Percentiles rank a stretch among this genome's conserved stretches.
Conservation (phyloP, 2,329 filamentous ascomycete genomes). For the Monosporascus sp. region DNA sequence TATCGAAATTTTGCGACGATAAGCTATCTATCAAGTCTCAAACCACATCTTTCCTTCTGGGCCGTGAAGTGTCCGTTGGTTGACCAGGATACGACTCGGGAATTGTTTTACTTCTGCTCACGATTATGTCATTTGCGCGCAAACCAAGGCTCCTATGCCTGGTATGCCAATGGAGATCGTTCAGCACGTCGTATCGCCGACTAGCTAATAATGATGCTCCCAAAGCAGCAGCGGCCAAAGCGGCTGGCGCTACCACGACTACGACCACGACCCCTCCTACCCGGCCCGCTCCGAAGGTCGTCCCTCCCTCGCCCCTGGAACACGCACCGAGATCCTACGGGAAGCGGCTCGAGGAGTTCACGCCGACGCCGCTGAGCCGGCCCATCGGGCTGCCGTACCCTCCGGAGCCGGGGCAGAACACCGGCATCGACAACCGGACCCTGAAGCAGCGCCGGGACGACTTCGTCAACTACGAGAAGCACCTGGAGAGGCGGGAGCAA, state of each 20-base stretch:
- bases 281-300: constrained; percentile 10
- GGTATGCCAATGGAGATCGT: constrained; percentile 47
- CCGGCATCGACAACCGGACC: constrained; percentile 65
- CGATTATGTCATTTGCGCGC: constrained; percentile 16
- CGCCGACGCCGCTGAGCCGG: constrained; percentile 55
- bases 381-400: constrained; percentile 79
- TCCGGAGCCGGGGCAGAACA: constrained; percentile 75
- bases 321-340: constrained; percentile 58
- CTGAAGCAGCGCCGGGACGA: constrained; percentile 68
- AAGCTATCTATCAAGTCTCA: too few relatives aligned
- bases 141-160: constrained; percentile 38
- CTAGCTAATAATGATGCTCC: constrained; percentile 23
- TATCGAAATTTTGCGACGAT: too few relatives aligned
- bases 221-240: constrained; percentile 13
- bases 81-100: too few relatives aligned
- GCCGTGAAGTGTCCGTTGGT: too few relatives aligned
- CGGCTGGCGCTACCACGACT: constrained; percentile 10
- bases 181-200: constrained; percentile 39
- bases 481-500: constrained; percentile 69
- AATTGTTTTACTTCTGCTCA: not conserved
- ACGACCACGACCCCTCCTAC: constrained; percentile 9
- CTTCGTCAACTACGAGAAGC: constrained; percentile 80
- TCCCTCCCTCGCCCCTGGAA: constrained; percentile 42
- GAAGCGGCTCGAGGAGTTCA: constrained; percentile 49
- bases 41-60: too few relatives aligned